Base-by-base conservation (phyloP, 2,329 filamentous ascomycete species). In the Arthrobotrys conoides region DNA sequence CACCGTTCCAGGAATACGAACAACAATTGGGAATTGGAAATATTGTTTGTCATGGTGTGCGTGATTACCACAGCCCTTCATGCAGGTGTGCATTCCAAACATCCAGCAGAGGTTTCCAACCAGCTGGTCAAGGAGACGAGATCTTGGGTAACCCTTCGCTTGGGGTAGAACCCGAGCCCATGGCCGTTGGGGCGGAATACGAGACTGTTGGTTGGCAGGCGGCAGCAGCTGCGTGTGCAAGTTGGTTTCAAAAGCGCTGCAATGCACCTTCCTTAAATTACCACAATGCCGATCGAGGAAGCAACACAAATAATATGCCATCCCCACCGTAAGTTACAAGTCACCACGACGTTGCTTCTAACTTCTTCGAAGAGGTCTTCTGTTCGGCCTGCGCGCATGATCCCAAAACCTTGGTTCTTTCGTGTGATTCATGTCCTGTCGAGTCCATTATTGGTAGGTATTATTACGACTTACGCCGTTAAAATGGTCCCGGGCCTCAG, bases 251-350 rank as follows among this genome's bases (percentile, higher is more conserved):
- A 61, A 41, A 30, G 38, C 33, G 14, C 46, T 71, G 72, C 72
- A 67, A 76, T 76, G 72, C 72, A 48, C n/a, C 66, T 59, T 61
- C 72, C 72, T 71, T 73, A 71, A 76, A 70, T 70, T 70, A 70
- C 72, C 66, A 69, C 72, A 70, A 57, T 22, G 24, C 41, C 30
- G 30, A 57, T 48, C 71, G n/a, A n/a, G 41, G 9, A 41, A 59
- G 38, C 72, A 76, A 68, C 65, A 76, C 71, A 76, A 44, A 27
- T 27, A 24, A 27, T 9, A 33, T 30, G 46, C 48, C 24, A 38
- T 57, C 55, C 10, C 18, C 30, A 65, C 38, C 20, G 22, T 49
- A n/a, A n/a, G n/a, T n/a, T n/a, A n/a, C 36, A 46, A 18, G 27
- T 30, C 6, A 3, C 3, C 27, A 30, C 27, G 27, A 30, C 41